Base-by-base conservation (phyloP, 2,329 filamentous ascomycete species). In the Colletotrichum sp. region DNA sequence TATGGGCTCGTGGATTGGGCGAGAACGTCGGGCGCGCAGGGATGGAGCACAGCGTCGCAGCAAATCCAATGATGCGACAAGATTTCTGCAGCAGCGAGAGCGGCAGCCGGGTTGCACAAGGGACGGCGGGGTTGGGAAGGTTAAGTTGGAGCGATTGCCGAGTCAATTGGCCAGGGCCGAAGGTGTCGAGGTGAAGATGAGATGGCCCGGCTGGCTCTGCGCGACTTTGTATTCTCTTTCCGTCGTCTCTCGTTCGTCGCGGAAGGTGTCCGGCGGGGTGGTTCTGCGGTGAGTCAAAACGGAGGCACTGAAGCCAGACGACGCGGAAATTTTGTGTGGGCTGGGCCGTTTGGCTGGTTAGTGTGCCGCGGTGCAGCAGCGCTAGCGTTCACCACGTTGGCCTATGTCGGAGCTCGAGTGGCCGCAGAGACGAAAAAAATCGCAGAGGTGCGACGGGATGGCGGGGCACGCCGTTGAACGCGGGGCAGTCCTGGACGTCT, bases 391-490 rank as follows among this genome's bases (percentile, higher is more conserved):
- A 61, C 18, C 60, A 62, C 76, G 68, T 77, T 78, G 77, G 74
- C 77, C 76, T 78, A 78, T 78, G 68, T 78, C 77, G 77, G 77
- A 78, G 77, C 71, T 75, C 66, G 66, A 68, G 58, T 74, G 70
- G 70, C 66, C 55, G 55, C 56, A 32, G 30, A 74, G 30, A 32
- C 58, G 18, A 61, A 32, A 58, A 52, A 71, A 43, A 67, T 60
- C 39, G 16, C 69, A 68, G 36, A 48, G 39, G 61, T 67, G 39
- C 55, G 36, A 67, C 60, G 70, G 66, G 64, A 78, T 78, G 77
- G 77, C 77, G 77, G 77, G 77, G 77, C 77, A 78, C 66, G 71
- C 74, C 74, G 74, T 76, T 65, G 75, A 77, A 76, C 75, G 75
- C 75, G 75, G 75, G 75, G 75, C 73, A 77, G 60, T 69, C 65